phyloP scores from a whole-genome alignment of 108 stramenopile species.

The Skeletonema menzelii region DNA sequence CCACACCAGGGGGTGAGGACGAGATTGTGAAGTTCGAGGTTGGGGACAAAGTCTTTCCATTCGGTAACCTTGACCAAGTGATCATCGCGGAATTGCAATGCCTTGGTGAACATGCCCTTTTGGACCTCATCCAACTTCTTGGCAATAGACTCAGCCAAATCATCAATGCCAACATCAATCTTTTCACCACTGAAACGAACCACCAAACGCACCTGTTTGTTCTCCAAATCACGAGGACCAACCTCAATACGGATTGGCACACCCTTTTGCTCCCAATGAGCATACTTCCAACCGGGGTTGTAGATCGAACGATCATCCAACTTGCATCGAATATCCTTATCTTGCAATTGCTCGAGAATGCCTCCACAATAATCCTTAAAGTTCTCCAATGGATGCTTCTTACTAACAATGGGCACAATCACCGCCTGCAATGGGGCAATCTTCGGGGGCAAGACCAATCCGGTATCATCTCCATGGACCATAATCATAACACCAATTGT shows the following conservation, averaged over 20 bases:
- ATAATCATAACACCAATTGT: conserved; percentile 99
- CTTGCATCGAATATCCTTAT: conserved; percentile 82
- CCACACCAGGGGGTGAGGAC: conserved; percentile 98
- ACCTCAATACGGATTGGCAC: conserved; percentile 99
- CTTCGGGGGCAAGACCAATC: conserved; percentile 96
- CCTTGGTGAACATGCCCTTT: conserved; percentile 88
- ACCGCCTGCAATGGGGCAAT: conserved; percentile 97
- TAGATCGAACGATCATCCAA: conserved; percentile 94
- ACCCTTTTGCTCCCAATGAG: conserved; percentile 99
- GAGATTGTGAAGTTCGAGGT: conserved; percentile 92
- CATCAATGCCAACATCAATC: conserved; percentile 74
- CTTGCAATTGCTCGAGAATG: conserved; percentile 64
- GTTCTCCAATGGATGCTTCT: conserved; percentile 72
- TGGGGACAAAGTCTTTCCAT: conserved; percentile 99
- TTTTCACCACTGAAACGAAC: conserved; percentile 90
- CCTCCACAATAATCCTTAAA: conserved; percentile 72
- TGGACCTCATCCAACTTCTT: conserved; percentile 90
- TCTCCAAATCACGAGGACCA: conserved; percentile 95
- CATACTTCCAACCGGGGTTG: conserved; percentile 99
- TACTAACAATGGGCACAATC: conserved; percentile 95
- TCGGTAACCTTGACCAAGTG: conserved; percentile 92
- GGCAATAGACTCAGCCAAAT: conserved; percentile 53
- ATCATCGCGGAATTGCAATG: conserved; percentile 85
- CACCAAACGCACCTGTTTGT: conserved; percentile 78
- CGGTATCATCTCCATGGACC: conserved; percentile 99